Base-by-base conservation (phyloP, 2,329 filamentous ascomycete genomes). In the Colletotrichum sp. region DNA sequence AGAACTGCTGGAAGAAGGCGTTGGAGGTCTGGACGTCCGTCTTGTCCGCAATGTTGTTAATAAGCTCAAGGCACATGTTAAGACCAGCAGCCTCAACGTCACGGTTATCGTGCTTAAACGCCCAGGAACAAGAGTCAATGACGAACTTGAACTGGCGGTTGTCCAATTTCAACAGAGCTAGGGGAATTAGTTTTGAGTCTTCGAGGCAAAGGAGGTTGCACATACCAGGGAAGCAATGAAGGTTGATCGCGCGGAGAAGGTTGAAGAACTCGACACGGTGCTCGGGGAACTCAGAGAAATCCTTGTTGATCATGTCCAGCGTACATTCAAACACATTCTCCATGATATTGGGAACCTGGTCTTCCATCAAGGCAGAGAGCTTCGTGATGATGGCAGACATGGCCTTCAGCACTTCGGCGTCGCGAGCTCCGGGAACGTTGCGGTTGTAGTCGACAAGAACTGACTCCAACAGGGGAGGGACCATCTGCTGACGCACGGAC, bases 231-330 rank as follows among this genome's bases (percentile, higher is more conserved):
- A 99, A 99, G 86, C 97, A 99, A 85, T 98, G 95, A 64, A 99
- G 88, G 85, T 99, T 99, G 87, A 99, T 99, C 16, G 96, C 95
- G 80, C 98, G 92, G 49, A 99, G 90, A 29, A 99, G 92, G 86
- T 98, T 98, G 91, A 99, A 99, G 86, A 99, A 99, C 85, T 99
- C 96, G n/a, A 99, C 97, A 74, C 98, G 94, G 84, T 99, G 97
- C 85, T 99, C 97, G 0, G 97, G 97, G 85, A 98, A 99, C 84
- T 99, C 97, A 63, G 98, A 98, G 86, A 99, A 99, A 86, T 99
- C 97, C 88, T 99, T 99, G 92, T 99, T 99, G 88, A 99, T 99
- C 97, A 99, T 99, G 82, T 98, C 96, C 72, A 99, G 89, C 5
- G 97, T 99, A 88, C 96, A 99, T 86, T 99, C 96, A 82, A 99